Evolutionary conservation across 805 yeast genomes (phyloP).

Genomic region (Saccharomycopsis lassenensis): DNA sequence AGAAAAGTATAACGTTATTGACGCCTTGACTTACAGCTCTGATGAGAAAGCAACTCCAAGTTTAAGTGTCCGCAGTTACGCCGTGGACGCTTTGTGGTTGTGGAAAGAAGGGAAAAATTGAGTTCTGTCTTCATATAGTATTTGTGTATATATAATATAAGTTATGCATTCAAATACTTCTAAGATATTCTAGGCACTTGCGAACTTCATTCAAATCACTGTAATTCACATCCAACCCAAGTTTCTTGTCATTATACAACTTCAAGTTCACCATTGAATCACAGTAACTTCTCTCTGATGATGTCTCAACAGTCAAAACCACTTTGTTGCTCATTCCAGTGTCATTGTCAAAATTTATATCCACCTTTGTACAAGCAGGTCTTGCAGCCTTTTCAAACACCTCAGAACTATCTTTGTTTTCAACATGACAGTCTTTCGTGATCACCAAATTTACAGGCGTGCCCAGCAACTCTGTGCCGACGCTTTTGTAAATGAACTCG

Average conservation of each 20-base stretch:
- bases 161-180: neutral
- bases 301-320: constrained; percentile 3
- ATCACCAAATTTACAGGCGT: neutral
- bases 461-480: neutral
- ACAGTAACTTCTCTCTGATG: constrained; percentile 6
- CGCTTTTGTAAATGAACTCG: neutral
- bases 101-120: constrained; percentile 48
- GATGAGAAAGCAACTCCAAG: constrained; percentile 54
- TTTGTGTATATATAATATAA: neutral
- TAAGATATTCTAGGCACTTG: constrained; percentile 9
- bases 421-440: neutral
- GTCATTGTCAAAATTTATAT: neutral
- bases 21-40: constrained; percentile 54
- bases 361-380: constrained; percentile 3
- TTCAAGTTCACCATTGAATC: constrained; percentile 8
- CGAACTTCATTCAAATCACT: constrained; percentile 12
- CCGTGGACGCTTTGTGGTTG: constrained; percentile 84
- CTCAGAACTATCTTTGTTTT: neutral
- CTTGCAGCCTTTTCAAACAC: constrained; percentile 4
- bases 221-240: constrained; percentile 7
- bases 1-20: constrained; percentile 49
- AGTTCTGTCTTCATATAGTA: neutral
- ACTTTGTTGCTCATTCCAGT: neutral
- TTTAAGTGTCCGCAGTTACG: constrained; percentile 69
- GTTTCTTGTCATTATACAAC: neutral